phyloP scores from a whole-genome alignment of 164 flowering plant genomes.

The Magnolia changhungtana region DNA sequence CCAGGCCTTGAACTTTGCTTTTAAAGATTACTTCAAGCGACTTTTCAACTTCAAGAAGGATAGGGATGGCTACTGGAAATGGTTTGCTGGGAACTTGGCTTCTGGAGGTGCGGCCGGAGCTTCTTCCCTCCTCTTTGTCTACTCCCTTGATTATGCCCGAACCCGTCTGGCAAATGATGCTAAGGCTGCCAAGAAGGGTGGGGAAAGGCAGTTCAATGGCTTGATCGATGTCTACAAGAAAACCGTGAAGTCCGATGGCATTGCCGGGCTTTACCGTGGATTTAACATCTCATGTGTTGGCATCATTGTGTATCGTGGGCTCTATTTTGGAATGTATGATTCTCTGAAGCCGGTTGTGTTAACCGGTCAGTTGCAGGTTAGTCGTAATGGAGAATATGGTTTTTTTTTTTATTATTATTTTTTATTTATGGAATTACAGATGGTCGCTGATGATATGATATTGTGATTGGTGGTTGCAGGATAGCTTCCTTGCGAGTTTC shows the following conservation, averaged over 20 bases:
- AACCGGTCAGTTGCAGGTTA: conserved; percentile 7
- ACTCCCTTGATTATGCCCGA: conserved; percentile 21
- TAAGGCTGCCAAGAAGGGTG: conserved; percentile 22
- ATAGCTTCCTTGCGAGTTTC: conserved; percentile 46
- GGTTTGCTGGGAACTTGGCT: conserved; percentile 26
- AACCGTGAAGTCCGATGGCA: conserved; percentile 14
- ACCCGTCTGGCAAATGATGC: conserved; percentile 22
- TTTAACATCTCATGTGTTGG: conserved; percentile 23
- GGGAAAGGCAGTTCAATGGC: conserved; percentile 23
- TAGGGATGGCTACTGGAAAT: conserved; percentile 20
- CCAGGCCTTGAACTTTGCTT: conserved; percentile 22
- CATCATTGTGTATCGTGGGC: conserved; percentile 20
- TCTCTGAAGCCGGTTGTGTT: conserved; percentile 19
- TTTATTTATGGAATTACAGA: not conserved
- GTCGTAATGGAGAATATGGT: not conserved
- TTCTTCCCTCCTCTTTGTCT: conserved; percentile 20
- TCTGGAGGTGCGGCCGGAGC: conserved; percentile 23
- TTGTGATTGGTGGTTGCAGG: conserved; percentile 25
- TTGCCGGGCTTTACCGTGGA: conserved; percentile 24
- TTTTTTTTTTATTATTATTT: too few relatives aligned
- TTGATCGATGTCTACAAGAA: conserved; percentile 20
- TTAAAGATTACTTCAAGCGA: conserved; percentile 23
- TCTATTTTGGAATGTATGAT: conserved; percentile 23
- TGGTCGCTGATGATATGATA: not conserved
- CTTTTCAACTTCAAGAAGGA: conserved; percentile 23